Conservation (phyloP, 352 stramenopile species). For the Phytophthora citrophthora region DNA sequence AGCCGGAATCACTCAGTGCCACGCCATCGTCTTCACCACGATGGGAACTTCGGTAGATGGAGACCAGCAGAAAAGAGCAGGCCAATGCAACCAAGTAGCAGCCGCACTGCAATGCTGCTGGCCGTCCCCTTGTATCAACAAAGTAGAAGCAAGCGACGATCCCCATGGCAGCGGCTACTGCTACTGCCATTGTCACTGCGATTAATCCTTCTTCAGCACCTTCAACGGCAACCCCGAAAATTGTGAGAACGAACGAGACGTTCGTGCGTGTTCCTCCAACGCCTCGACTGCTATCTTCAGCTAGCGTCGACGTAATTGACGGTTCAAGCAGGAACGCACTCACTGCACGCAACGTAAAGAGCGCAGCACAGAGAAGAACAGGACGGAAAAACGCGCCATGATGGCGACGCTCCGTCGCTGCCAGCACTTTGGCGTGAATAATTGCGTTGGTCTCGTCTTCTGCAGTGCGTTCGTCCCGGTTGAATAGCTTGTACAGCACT, state of each 20-base stretch:
- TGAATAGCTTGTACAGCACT: constrained; percentile 65
- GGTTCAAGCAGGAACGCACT: constrained; percentile 59
- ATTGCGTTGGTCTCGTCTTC: constrained; percentile 78
- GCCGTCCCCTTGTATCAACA: constrained; percentile 69
- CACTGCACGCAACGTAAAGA: constrained; percentile 62
- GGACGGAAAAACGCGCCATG: constrained; percentile 75
- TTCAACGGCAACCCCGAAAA: constrained; percentile 67
- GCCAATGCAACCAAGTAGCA: constrained; percentile 58
- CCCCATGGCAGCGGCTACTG: constrained; percentile 54
- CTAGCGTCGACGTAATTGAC: constrained; percentile 49
- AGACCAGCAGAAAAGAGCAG: constrained; percentile 59
- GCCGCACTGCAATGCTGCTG: constrained; percentile 57
- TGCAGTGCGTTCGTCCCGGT: constrained; percentile 52
- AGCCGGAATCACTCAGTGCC: constrained; percentile 59
- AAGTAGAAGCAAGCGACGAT: constrained; percentile 62
- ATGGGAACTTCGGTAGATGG: constrained; percentile 41
- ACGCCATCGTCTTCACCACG: constrained; percentile 22
- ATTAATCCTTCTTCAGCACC: constrained; percentile 62
- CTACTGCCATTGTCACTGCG: constrained; percentile 43
- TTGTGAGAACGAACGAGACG: constrained; percentile 56
- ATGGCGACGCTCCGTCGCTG: constrained; percentile 54
- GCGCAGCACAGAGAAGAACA: constrained; percentile 57
- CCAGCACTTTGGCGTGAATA: constrained; percentile 75
- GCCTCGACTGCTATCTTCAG: constrained; percentile 26
- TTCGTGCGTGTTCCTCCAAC: constrained; percentile 26